Conservation (phyloP, 768 basidiomycete genomes). For the Pleurotus platypus region DNA sequence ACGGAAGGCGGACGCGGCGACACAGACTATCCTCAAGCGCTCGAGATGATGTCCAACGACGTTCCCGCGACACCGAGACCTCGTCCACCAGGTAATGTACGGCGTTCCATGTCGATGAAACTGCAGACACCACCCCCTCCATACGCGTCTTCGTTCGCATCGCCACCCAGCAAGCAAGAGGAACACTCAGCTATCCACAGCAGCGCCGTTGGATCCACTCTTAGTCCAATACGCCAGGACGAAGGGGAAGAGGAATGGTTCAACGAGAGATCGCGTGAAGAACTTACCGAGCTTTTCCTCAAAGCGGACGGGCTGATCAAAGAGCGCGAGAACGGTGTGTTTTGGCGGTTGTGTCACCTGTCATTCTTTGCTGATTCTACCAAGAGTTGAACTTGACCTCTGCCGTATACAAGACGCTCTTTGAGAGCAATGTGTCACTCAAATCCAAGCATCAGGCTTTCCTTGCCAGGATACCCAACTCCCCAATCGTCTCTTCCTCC, state of each 20-base stretch:
- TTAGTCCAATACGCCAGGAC: constrained; percentile 9
- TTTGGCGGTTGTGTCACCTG: constrained; percentile 1
- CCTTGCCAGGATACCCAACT: constrained; percentile 56
- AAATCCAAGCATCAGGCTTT: constrained; percentile 72
- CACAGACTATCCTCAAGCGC: not conserved
- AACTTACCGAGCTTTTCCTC: constrained; percentile 63
- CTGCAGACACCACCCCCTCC: constrained; percentile 50
- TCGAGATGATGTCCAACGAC: constrained; percentile 29
- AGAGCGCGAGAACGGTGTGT: constrained; percentile 71
- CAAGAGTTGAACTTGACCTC: constrained; percentile 68
- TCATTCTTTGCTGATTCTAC: not conserved
- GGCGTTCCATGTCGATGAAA: constrained; percentile 39
- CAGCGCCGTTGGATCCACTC: constrained; percentile 16
- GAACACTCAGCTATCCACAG: constrained; percentile 1
- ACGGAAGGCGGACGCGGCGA: not conserved
- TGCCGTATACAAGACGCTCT: constrained; percentile 63
- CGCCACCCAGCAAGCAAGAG: constrained; percentile 17
- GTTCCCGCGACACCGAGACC: constrained; percentile 55
- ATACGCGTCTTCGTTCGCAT: constrained; percentile 44
- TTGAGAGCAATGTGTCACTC: constrained; percentile 64
- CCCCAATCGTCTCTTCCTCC: constrained; percentile 22
- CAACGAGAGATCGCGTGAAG: constrained; percentile 67
- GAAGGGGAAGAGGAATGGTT: constrained; percentile 37
- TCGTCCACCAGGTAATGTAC: constrained; percentile 65
- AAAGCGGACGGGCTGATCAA: constrained; percentile 76